Percentiles rank a stretch among this genome's conserved stretches.
Conservation (phyloP, 2,329 filamentous ascomycete genomes). For the Talaromyces sp. region DNA sequence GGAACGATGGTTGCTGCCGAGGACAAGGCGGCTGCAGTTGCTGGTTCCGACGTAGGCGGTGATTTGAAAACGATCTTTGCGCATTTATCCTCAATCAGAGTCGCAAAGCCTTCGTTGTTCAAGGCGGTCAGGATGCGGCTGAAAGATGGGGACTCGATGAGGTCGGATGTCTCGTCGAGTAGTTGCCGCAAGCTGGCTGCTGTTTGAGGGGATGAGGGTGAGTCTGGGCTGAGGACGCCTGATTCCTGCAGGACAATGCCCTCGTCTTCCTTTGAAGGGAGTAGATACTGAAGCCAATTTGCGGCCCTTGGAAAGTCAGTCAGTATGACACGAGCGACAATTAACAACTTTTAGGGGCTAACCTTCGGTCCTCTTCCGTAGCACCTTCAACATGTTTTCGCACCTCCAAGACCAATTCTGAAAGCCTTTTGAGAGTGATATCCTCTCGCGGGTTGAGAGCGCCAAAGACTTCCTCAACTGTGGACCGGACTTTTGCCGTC, state of each 20-base stretch:
- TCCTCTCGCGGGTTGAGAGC: slow-evolving; percentile 82
- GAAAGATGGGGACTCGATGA: slow-evolving; percentile 91
- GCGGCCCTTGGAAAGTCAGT: slow-evolving; percentile 37
- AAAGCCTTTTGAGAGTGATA: slow-evolving; percentile 72
- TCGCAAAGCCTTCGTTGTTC: slow-evolving; percentile 80
- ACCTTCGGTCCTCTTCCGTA: slow-evolving; percentile 58
- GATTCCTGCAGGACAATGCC: slow-evolving; percentile 79
- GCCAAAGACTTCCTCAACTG: slow-evolving; percentile 87
- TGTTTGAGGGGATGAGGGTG: slow-evolving; percentile 30
- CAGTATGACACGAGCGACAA: not conserved
- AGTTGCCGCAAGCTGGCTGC: slow-evolving; percentile 64
- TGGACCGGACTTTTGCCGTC: slow-evolving; percentile 72
- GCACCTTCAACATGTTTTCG: slow-evolving; percentile 77
- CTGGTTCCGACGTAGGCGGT: slow-evolving; percentile 25
- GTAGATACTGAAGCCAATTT: slow-evolving; percentile 77
- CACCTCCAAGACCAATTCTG: slow-evolving; percentile 74
- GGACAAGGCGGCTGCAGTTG: slow-evolving; percentile 41
- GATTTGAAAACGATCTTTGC: slow-evolving; percentile 69
- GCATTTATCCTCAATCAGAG: slow-evolving; percentile 76
- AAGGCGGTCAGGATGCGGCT: slow-evolving; percentile 77
- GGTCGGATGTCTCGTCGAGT: slow-evolving; percentile 90
- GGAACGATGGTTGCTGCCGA: slow-evolving; percentile 38
- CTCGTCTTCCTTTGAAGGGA: slow-evolving; percentile 74
- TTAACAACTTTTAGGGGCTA: slow-evolving; percentile 10
- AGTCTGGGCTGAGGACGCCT: slow-evolving; percentile 54